Conservation (phyloP, 306 rosid genomes). For the Acmispon strigosus region DNA sequence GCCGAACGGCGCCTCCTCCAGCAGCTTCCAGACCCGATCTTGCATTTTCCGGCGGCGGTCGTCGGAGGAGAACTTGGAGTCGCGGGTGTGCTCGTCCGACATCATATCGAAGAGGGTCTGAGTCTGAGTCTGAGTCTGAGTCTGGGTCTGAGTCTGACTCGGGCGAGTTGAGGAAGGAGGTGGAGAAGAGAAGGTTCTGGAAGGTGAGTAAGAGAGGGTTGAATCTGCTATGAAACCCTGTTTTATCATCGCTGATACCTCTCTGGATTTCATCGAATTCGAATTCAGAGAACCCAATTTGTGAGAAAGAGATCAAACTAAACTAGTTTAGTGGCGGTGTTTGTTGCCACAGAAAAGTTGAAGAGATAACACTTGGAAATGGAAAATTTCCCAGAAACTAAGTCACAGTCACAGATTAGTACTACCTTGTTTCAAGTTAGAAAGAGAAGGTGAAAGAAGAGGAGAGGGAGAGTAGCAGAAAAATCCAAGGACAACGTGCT, state of each 20-base stretch:
- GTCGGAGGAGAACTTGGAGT: constrained; percentile 37
- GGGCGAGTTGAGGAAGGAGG: constrained; percentile 34
- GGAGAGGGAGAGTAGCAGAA: not conserved
- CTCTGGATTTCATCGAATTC: constrained; percentile 50
- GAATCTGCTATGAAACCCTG: constrained; percentile 74
- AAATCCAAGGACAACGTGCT: constrained; percentile 11
- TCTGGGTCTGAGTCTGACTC: not conserved
- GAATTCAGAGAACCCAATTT: not conserved
- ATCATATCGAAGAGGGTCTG: constrained; percentile 85
- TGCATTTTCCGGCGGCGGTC: constrained; percentile 43
- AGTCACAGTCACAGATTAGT: not conserved
- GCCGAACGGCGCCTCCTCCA: constrained; percentile 46
- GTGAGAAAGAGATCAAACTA: not conserved
- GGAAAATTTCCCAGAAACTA: not conserved
- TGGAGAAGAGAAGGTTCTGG: constrained; percentile 38
- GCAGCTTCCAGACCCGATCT: constrained; percentile 45
- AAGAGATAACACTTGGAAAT: not conserved
- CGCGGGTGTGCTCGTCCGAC: constrained; percentile 47
- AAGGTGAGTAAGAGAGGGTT: constrained; percentile 51
- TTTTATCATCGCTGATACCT: constrained; percentile 71
- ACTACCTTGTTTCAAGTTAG: not conserved
- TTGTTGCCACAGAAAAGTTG: not conserved
- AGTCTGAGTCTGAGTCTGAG: not conserved
- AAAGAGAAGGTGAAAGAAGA: not conserved
- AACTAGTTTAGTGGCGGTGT: too few species aligned